Percentiles rank a stretch among this genome's conserved stretches.
Conservation (phyloP, 2,329 filamentous ascomycete genomes). For the Fusarium sp. region DNA sequence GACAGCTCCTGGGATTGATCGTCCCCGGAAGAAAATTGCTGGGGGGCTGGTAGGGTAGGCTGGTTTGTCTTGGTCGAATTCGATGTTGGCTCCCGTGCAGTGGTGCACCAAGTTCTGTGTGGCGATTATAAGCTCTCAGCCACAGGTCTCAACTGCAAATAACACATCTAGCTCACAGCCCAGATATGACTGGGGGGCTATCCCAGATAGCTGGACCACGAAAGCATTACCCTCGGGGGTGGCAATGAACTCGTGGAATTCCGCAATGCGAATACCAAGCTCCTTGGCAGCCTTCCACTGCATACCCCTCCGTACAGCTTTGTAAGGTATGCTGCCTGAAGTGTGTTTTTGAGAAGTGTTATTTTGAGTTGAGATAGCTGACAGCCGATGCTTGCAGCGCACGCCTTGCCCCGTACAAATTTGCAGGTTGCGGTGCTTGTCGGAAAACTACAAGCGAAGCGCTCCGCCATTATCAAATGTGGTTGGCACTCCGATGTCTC, state of each 20-base stretch:
- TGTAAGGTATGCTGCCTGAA: no score
- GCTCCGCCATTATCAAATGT: not conserved
- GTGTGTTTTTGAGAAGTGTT: no score
- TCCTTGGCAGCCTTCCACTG: constrained; percentile 57
- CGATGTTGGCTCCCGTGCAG: no score
- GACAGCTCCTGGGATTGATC: not conserved
- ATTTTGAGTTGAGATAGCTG: no score
- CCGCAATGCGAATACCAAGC: constrained; percentile 61
- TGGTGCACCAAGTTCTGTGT: not conserved
- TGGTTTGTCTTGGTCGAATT: no score
- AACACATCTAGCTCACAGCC: not conserved
- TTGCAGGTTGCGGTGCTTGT: no score
- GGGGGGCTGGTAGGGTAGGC: not conserved
- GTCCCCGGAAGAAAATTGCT: not conserved
- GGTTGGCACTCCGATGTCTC: constrained; percentile 46
- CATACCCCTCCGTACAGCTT: no score
- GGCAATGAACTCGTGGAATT: constrained; percentile 58
- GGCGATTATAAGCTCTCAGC: not conserved
- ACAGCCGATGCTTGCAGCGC: no score
- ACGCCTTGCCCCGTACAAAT: no score
- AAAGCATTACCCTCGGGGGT: constrained; percentile 40
- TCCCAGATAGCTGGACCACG: not conserved
- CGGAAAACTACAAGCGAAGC: constrained; percentile 1
- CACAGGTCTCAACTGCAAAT: no score
- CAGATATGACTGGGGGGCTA: no score